These are phyloP conservation scores for Nephelium lappaceum DNA, from an alignment of 345 rosid species.

Conservation along the genomic window DNA sequence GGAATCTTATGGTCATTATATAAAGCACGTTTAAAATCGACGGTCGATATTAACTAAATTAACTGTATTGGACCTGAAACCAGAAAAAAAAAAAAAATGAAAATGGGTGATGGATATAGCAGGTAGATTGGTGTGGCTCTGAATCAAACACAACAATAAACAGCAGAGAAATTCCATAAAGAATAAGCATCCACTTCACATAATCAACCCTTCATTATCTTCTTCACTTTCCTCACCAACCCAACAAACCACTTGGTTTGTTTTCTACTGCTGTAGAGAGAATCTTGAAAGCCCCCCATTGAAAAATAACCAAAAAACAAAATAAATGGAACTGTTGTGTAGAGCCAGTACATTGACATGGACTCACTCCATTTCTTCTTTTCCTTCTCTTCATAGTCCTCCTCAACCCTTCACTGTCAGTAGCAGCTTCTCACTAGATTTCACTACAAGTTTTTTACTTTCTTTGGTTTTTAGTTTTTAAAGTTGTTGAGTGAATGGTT, in stretches of 20 bases:
- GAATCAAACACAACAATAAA: constrained; percentile 39
- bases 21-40: background rate
- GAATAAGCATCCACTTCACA: background rate
- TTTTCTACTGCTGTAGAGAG: background rate
- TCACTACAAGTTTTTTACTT: background rate
- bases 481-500: background rate
- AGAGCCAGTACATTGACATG: constrained; percentile 54
- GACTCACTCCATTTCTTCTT: constrained; percentile 55
- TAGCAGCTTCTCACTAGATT: background rate
- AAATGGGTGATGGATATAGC: constrained; percentile 28
- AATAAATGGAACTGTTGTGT: constrained; percentile 46
- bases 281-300: background rate
- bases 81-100: too few species aligned
- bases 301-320: background rate
- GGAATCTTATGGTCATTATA: too few species aligned
- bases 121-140: constrained; percentile 46
- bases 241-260: background rate
- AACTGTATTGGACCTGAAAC: background rate
- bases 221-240: background rate
- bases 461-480: background rate
- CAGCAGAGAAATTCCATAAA: background rate
- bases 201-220: background rate
- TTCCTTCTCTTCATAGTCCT: constrained; percentile 43
- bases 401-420: constrained; percentile 44
- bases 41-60: background rate